phyloP scores from a whole-genome alignment of 1,284 basidiomycete species.

The Sphagnurus paluster region DNA sequence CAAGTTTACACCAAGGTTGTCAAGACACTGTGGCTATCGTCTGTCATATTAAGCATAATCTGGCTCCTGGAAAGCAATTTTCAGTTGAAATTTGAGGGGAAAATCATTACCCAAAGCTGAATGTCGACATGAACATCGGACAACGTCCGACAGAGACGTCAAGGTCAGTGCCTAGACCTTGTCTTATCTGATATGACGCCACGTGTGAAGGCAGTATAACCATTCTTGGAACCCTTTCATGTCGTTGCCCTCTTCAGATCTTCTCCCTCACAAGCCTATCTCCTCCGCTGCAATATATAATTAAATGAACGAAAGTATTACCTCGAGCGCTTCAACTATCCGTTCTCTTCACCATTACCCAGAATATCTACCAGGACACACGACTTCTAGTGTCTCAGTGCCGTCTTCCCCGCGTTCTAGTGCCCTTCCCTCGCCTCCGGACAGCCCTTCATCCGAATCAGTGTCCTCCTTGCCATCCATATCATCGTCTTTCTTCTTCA shows the following conservation, averaged over 20 bases:
- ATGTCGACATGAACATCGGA: too few species aligned
- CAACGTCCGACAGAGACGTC: too few species aligned
- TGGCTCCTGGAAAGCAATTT: too few species aligned
- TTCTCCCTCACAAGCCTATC: too few species aligned
- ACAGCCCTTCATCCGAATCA: slow-evolving; percentile 51
- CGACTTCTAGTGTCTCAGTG: slow-evolving; percentile 18
- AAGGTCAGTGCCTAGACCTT: too few species aligned
- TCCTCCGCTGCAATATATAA: too few species aligned
- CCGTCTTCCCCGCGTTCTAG: slow-evolving; percentile 49
- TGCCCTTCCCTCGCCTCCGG: slow-evolving; percentile 49
- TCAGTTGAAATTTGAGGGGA: too few species aligned
- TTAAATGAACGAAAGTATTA: slow-evolving; percentile 28
- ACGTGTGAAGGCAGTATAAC: too few species aligned
- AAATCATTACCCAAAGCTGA: too few species aligned
- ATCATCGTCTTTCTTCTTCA: slow-evolving; percentile 76
- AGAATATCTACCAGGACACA: slow-evolving; percentile 17
- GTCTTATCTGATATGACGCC: slow-evolving; percentile 15
- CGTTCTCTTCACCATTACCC: slow-evolving; percentile 29
- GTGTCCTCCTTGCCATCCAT: slow-evolving; percentile 71
- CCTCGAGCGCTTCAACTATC: slow-evolving; percentile 42
- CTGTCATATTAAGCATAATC: too few species aligned
- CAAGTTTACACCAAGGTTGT: too few species aligned
- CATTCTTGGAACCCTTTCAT: slow-evolving; percentile 1
- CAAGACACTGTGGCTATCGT: too few species aligned
- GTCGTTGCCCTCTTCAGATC: background rate